Evolutionary conservation across 164 flowering plant species (phyloP).

Genomic region (Liriodendron chinense): DNA sequence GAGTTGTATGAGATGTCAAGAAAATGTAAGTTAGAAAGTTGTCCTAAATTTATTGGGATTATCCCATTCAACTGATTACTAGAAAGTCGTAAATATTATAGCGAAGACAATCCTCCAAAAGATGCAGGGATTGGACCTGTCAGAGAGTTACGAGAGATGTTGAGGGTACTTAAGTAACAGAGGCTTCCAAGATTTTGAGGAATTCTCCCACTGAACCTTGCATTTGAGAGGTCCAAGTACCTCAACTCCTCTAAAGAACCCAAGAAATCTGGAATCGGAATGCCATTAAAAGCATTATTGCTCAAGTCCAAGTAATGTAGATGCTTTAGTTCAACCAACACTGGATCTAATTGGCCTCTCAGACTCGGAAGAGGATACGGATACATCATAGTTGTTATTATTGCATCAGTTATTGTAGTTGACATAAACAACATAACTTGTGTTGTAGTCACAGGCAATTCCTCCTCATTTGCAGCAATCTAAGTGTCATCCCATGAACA

Average conservation of each 20-base stretch:
- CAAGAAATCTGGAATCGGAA: too few species aligned
- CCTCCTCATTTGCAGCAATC: slow-evolving; percentile 5
- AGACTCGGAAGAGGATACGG: too few species aligned
- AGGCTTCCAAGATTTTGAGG: neutral
- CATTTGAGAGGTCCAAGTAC: neutral
- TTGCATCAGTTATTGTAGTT: neutral
- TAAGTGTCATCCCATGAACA: neutral
- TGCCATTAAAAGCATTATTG: too few species aligned
- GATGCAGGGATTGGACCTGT: slow-evolving; percentile 3
- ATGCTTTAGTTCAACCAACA: too few species aligned
- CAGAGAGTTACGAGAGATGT: neutral
- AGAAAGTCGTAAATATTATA: neutral
- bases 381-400: too few species aligned
- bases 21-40: slow-evolving; percentile 10
- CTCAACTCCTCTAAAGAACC: too few species aligned
- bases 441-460: neutral
- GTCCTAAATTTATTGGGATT: slow-evolving; percentile 18
- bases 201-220: neutral
- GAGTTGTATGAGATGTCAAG: slow-evolving; percentile 10
- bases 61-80: slow-evolving; percentile 16
- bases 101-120: slow-evolving; percentile 1
- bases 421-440: neutral
- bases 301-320: too few species aligned
- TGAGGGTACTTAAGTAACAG: neutral
- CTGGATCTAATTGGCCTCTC: neutral